Evolutionary conservation across 306 rosid genomes (phyloP).

Genomic region (Medicago lupulina): DNA sequence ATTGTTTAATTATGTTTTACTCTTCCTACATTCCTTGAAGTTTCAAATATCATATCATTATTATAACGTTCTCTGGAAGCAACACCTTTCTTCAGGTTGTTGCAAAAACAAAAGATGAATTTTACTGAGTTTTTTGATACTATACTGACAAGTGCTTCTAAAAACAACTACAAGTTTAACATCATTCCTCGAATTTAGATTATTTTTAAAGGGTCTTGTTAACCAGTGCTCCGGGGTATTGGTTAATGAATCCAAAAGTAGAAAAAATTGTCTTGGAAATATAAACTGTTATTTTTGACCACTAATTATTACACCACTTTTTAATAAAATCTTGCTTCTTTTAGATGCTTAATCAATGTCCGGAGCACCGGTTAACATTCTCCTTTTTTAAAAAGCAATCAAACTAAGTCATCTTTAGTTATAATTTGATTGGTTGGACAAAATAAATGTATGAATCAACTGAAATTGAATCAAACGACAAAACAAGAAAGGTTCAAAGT

Average conservation of each 20-base stretch:
- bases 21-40: background rate
- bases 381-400: too few species aligned
- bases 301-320: too few species aligned
- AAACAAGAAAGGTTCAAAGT: background rate
- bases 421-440: background rate
- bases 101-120: background rate
- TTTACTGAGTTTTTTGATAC: constrained; percentile 2
- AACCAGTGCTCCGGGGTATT: too few species aligned
- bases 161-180: background rate
- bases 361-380: too few species aligned
- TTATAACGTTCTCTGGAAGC: constrained; percentile 23
- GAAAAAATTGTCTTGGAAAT: too few species aligned
- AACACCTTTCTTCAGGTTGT: constrained; percentile 11
- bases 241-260: too few species aligned
- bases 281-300: too few species aligned
- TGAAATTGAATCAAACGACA: background rate
- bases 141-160: background rate
- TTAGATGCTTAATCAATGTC: too few species aligned
- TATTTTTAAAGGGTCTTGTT: too few species aligned
- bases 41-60: constrained; percentile 19
- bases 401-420: background rate
- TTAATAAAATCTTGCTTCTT: too few species aligned
- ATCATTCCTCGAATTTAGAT: background rate
- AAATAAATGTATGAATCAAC: background rate
- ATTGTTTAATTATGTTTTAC: constrained; percentile 24